Evolutionary conservation across 148 eudicot species (phyloP).

Genomic region (Heliosperma pusillum): DNA sequence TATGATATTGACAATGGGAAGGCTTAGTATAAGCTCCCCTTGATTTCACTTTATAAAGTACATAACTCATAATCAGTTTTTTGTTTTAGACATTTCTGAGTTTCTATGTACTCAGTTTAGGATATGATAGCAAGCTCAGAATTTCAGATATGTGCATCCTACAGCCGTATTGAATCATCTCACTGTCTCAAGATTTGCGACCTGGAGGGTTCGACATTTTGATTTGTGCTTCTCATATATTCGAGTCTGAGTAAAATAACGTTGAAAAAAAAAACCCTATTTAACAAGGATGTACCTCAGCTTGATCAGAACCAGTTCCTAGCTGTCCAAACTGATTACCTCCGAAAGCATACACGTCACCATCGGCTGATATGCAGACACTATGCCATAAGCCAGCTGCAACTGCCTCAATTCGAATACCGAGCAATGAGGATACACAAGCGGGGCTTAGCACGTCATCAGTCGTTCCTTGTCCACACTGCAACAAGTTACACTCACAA

Average conservation of each 20-base stretch:
- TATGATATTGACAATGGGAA: background rate
- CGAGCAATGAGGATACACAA: slow-evolving; percentile 84
- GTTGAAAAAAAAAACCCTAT: background rate
- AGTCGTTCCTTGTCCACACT: slow-evolving; percentile 98
- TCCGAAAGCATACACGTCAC: slow-evolving; percentile 84
- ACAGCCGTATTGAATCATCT: too few relatives aligned
- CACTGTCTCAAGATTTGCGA: too few relatives aligned
- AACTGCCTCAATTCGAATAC: slow-evolving; percentile 60
- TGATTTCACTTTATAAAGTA: too few relatives aligned
- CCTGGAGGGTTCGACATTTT: too few relatives aligned
- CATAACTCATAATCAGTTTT: background rate
- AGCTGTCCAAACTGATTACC: slow-evolving; percentile 99
- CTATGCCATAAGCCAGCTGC: slow-evolving; percentile 98
- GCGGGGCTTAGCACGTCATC: slow-evolving; percentile 89
- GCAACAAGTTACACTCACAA: slow-evolving; percentile 28
- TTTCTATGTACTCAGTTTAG: background rate
- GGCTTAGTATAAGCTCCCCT: background rate
- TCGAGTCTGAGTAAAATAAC: too few relatives aligned
- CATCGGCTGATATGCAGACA: slow-evolving; percentile 80
- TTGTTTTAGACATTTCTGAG: background rate
- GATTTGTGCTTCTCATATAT: background rate
- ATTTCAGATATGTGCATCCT: too few relatives aligned
- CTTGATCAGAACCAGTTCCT: slow-evolving; percentile 92
- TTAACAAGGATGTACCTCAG: slow-evolving; percentile 54
- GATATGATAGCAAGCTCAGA: background rate